These are phyloP conservation scores for Cucumis hystrix DNA, from an alignment of 306 rosid genomes.

Conservation along the genomic window DNA sequence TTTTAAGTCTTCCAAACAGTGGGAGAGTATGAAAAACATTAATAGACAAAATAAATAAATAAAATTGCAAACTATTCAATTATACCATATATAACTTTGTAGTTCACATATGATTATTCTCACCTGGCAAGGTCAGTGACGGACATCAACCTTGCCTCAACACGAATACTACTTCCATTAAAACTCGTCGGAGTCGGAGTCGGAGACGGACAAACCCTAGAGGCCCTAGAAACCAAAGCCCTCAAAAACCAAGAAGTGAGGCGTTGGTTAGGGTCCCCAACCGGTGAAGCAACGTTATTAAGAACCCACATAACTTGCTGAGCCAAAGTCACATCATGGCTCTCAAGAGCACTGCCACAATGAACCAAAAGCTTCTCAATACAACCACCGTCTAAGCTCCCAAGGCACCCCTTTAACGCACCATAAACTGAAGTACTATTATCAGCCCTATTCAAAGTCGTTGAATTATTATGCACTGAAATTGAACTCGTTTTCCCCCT, in stretches of 20 bases:
- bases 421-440: constrained; percentile 30
- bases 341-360: constrained; percentile 83
- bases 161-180: constrained; percentile 23
- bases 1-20: background rate
- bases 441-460: constrained; percentile 32
- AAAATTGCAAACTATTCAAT: too few relatives aligned
- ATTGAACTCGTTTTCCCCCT: constrained; percentile 35
- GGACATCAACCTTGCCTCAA: constrained; percentile 54
- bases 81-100: background rate
- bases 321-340: constrained; percentile 72
- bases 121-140: constrained; percentile 75
- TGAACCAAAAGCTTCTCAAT: constrained; percentile 82
- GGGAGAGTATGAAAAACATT: background rate
- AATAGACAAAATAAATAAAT: background rate
- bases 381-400: constrained; percentile 79
- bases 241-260: constrained; percentile 84
- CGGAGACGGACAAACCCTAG: constrained; percentile 42
- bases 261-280: constrained; percentile 85
- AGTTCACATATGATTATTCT: background rate
- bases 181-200: constrained; percentile 27
- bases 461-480: constrained; percentile 51
- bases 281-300: constrained; percentile 72
- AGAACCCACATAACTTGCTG: constrained; percentile 99
- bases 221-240: constrained; percentile 74
- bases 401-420: constrained; percentile 65